A percentile compares a stretch with the other conserved stretches of the same genome.
Evolutionary conservation across 177 flowering plant species (phyloP).

Genomic region (Vitis hybrid): DNA sequence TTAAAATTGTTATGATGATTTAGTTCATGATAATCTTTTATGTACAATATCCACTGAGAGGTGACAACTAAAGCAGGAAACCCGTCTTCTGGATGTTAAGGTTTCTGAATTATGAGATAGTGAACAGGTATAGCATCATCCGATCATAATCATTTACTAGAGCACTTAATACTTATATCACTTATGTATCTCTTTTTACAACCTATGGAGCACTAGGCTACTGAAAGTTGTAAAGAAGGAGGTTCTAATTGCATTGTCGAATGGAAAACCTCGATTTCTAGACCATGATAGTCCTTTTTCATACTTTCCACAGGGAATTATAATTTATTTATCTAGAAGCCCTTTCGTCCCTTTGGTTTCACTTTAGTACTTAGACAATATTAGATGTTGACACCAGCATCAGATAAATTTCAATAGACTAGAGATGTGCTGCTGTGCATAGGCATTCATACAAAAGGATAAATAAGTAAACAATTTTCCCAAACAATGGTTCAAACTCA

Average conservation of each 20-base stretch:
- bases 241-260: neutral
- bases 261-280: neutral
- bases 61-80: neutral
- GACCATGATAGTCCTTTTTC: neutral
- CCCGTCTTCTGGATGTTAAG: neutral
- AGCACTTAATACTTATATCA: too few species aligned
- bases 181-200: too few species aligned
- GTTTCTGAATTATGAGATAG: too few species aligned
- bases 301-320: neutral
- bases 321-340: neutral
- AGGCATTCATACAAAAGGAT: too few species aligned
- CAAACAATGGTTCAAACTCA: too few species aligned
- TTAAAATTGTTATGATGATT: neutral
- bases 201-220: neutral
- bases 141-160: neutral
- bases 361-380: neutral
- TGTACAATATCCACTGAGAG: neutral
- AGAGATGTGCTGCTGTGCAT: neutral
- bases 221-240: neutral
- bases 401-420: neutral
- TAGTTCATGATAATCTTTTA: neutral
- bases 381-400: neutral
- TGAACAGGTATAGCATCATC: neutral
- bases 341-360: neutral
- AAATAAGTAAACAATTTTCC: too few species aligned